Conservation (phyloP, 208 protist species). For the Leishmania tropica region DNA sequence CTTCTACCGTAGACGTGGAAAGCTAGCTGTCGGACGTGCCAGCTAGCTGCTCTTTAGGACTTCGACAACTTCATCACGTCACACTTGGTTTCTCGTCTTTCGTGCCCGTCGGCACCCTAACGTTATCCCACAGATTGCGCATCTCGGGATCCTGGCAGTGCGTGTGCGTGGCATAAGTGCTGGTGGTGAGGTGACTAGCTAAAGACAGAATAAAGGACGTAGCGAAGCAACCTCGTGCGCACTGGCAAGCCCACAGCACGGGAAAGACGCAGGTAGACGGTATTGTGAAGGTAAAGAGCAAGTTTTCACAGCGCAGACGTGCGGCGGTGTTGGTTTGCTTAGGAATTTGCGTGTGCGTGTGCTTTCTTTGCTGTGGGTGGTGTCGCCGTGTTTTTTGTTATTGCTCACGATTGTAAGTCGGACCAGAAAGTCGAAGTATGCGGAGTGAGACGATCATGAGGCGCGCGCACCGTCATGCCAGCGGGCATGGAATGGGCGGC, state of each 20-base stretch:
- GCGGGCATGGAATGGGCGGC: not conserved
- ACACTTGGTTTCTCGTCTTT: not conserved
- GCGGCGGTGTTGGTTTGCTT: not conserved
- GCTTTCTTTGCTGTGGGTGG: not conserved
- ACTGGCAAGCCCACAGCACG: not conserved
- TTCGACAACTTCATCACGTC: not conserved
- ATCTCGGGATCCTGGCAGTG: not conserved
- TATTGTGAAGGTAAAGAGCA: not conserved
- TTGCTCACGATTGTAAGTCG: not conserved
- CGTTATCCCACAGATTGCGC: not conserved
- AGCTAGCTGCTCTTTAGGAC: not conserved
- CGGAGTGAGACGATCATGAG: not conserved
- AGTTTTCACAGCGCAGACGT: not conserved
- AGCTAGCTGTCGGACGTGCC: not conserved
- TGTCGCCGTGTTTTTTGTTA: not conserved
- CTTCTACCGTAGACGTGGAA: not conserved
- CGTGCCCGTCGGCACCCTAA: not conserved
- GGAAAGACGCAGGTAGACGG: not conserved
- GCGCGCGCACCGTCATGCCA: conserved; percentile 2
- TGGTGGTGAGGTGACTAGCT: not conserved
- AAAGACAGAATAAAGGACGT: not conserved
- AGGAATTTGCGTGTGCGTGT: not conserved
- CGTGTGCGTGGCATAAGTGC: not conserved
- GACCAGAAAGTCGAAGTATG: not conserved
- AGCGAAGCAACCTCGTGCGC: not conserved